These are phyloP conservation scores for Ophiostoma montium DNA, from an alignment of 2,329 filamentous ascomycete species.

Conservation along the genomic window DNA sequence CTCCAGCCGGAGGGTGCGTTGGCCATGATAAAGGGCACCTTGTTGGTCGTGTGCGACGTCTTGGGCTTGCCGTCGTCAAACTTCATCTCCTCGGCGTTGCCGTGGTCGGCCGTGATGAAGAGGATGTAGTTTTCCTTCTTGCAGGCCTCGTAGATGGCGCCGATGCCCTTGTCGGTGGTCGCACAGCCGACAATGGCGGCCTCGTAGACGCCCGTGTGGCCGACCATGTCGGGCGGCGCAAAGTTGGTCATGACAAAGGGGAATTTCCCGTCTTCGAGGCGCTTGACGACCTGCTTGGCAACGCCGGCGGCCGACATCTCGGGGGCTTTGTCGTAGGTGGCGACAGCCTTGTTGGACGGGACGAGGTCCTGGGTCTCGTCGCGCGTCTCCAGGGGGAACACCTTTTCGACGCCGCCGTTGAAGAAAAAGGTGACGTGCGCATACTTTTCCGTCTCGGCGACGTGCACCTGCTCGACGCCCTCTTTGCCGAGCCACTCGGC, in stretches of 20 bases:
- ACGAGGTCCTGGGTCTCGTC: conserved; percentile 70
- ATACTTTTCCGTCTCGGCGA: conserved; percentile 98
- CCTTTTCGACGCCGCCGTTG: conserved; percentile 96
- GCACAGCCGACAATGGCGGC: conserved; percentile 74
- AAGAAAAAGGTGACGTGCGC: conserved; percentile 99
- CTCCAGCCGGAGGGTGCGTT: conserved; percentile 86
- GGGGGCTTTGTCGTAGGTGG: conserved; percentile 88
- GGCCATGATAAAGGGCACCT: conserved; percentile 95
- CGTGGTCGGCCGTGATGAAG: conserved; percentile 93
- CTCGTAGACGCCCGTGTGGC: conserved; percentile 94
- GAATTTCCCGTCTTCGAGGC: conserved; percentile 71
- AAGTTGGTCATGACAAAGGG: conserved; percentile 99
- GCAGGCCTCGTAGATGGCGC: conserved; percentile 81
- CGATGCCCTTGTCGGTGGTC: conserved; percentile 88
- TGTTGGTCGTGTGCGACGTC: conserved; percentile 96
- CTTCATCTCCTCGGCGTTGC: conserved; percentile 99
- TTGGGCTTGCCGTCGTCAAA: conserved; percentile 91
- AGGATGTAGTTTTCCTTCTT: conserved; percentile 86
- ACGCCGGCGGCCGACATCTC: conserved; percentile 92
- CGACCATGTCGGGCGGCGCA: conserved; percentile 97
- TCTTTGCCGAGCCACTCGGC: conserved; percentile 93
- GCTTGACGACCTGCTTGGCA: conserved; percentile 77
- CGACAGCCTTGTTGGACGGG: conserved; percentile 74
- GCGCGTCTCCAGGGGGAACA: conserved; percentile 79
- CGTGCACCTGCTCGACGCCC: conserved; percentile 80